Base-by-base conservation (phyloP, 441 rosid species). In the Francoa sonchifolia region DNA sequence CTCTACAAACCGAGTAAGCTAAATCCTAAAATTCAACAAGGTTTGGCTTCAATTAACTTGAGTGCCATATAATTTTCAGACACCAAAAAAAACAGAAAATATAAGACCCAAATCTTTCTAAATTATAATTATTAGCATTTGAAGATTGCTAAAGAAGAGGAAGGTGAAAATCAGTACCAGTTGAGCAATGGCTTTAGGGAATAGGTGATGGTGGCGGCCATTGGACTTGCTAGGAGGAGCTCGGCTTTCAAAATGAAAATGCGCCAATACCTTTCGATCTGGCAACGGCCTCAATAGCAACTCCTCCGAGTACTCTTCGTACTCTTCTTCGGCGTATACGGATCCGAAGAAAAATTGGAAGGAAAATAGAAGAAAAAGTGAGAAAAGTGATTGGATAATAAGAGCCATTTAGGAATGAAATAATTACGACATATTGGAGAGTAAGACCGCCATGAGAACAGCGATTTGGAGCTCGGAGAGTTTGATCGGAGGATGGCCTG, bases 141-240 rank as follows among this genome's bases (percentile, higher is more conserved):
- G n/a, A n/a, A n/a, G n/a, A n/a, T n/a, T n/a, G n/a, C n/a, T n/a
- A n/a, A n/a, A n/a, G 18, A 7, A 16, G 5, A 10, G 12, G 14
- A 23, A 8, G 3, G 10, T 22, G 8, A 28, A 41, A 14, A 38
- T 1, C 15, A 46, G 11, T 74, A 90, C 95, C 90, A 86, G 72
- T 68, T 86, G 99, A 43, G 94, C 67, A 44, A 90, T 82, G 64
- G 96, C 63, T 64, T 90, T 90, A 16, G 99, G 96, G 68, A 82
- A 90, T 55, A 86, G 84, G 57, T 75, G 99, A 57, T 80, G 99
- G 61, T 90, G 95, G 58, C 76, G 79, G 59, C 95, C 95, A 67
- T 76, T 72, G 32, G 87, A 69, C 12, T 36, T 42, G 0, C 79
- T 71, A 2, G 58, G 62, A 47, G 87, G 78, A 57, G 95, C 81